Conservation (phyloP, 345 rosid species). For the Trapa incisa region DNA sequence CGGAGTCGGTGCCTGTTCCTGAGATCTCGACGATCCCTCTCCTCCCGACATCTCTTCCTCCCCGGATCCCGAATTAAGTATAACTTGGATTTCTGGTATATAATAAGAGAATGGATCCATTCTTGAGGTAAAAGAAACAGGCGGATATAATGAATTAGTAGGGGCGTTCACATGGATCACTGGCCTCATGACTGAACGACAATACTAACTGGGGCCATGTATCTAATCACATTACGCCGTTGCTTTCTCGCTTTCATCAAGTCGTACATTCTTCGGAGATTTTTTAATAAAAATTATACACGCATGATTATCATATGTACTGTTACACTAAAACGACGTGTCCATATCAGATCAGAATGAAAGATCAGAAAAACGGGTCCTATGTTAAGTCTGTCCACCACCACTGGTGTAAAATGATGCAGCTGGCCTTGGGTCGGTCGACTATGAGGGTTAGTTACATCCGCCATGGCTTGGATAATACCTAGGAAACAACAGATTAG, state of each 20-base stretch:
- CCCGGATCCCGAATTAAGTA: slow-evolving; percentile 11
- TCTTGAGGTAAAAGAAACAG: slow-evolving; percentile 23
- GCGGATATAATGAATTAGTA: slow-evolving; percentile 5
- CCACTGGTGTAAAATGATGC: too few relatives aligned
- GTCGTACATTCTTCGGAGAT: neutral
- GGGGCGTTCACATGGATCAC: slow-evolving; percentile 22
- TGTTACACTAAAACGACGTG: too few relatives aligned
- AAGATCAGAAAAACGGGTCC: too few relatives aligned
- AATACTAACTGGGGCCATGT: slow-evolving; percentile 27
- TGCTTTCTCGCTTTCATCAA: neutral
- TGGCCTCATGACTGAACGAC: slow-evolving; percentile 25
- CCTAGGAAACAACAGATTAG: too few relatives aligned
- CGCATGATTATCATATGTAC: too few relatives aligned
- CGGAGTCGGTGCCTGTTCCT: slow-evolving; percentile 26
- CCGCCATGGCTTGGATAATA: too few relatives aligned
- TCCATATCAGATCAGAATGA: too few relatives aligned
- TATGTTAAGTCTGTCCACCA: too few relatives aligned
- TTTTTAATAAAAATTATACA: too few relatives aligned
- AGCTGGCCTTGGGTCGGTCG: too few relatives aligned
- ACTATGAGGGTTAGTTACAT: too few relatives aligned
- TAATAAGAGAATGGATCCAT: slow-evolving; percentile 16
- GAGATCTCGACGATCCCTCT: slow-evolving; percentile 27
- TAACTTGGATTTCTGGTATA: slow-evolving; percentile 3
- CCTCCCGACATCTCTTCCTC: slow-evolving; percentile 8
- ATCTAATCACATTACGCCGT: neutral